phyloP scores from a whole-genome alignment of 1,139 yeast species.

The Hemisphaericaspora xylanilytica region DNA sequence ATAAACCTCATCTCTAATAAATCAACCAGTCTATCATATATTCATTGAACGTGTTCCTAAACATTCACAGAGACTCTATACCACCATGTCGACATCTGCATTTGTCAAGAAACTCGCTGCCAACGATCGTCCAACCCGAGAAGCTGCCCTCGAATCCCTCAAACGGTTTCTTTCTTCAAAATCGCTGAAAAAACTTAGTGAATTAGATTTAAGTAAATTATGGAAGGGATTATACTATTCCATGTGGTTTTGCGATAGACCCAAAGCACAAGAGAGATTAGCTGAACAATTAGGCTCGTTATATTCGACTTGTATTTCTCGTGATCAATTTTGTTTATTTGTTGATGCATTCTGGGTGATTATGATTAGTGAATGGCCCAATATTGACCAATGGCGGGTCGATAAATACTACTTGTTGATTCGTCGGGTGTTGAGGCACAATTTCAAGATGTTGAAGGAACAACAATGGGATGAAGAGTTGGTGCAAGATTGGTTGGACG shows the following conservation, averaged over 20 bases:
- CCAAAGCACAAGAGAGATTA: slow-evolving; percentile 83
- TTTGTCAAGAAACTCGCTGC: slow-evolving; percentile 85
- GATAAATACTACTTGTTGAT: slow-evolving; percentile 83
- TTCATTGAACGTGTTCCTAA: no score
- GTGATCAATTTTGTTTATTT: slow-evolving; percentile 35
- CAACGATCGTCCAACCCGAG: slow-evolving; percentile 72
- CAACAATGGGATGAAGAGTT: slow-evolving; percentile 56
- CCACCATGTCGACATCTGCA: slow-evolving; percentile 33
- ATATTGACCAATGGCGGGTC: slow-evolving; percentile 78
- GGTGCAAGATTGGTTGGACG: slow-evolving; percentile 46
- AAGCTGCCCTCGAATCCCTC: slow-evolving; percentile 69
- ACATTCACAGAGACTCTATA: no score
- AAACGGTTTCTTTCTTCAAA: slow-evolving; percentile 53
- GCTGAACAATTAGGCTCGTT: slow-evolving; percentile 73
- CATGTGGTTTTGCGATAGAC: slow-evolving; percentile 97
- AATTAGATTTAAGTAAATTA: slow-evolving; percentile 68
- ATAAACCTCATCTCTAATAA: background rate
- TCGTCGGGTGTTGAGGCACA: slow-evolving; percentile 71
- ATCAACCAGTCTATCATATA: no score
- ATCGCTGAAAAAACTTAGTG: slow-evolving; percentile 25
- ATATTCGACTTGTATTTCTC: slow-evolving; percentile 46
- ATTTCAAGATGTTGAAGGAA: slow-evolving; percentile 52
- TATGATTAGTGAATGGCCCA: slow-evolving; percentile 78
- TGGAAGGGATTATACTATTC: slow-evolving; percentile 93
- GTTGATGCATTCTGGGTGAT: slow-evolving; percentile 80